phyloP scores from a whole-genome alignment of 2,329 filamentous ascomycete species.

The Curvularia sp. region DNA sequence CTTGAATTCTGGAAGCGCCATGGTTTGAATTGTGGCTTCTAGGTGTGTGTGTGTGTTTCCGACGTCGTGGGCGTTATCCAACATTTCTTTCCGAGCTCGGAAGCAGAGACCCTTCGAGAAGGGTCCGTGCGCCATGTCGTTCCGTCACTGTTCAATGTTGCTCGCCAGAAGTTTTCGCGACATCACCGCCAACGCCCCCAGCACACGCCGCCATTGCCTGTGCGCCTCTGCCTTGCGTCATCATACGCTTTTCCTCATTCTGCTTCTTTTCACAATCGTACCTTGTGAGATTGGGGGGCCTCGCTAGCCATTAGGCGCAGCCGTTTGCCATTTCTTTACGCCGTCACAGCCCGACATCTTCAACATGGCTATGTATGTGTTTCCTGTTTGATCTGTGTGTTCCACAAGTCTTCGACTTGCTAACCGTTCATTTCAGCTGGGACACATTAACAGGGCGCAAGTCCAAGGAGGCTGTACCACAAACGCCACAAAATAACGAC shows the following conservation, averaged over 20 bases:
- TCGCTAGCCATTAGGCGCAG: constrained; percentile 33
- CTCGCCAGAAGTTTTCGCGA: constrained; percentile 45
- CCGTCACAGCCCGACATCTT: constrained; percentile 23
- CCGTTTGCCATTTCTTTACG: constrained; percentile 23
- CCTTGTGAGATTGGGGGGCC: constrained; percentile 18
- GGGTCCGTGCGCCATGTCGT: constrained; percentile 31
- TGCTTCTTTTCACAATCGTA: constrained; percentile 29
- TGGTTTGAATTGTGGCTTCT: constrained; percentile 3
- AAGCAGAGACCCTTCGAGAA: constrained; percentile 33
- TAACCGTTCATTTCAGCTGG: constrained; percentile 46
- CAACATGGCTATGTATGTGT: constrained; percentile 49
- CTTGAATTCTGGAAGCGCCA: constrained; percentile 60
- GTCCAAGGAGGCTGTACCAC: constrained; percentile 55
- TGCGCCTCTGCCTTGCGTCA: constrained; percentile 34
- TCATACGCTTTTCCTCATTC: constrained; percentile 13
- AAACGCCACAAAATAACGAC: constrained; percentile 43
- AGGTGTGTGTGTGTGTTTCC: neutral
- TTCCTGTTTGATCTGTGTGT: neutral
- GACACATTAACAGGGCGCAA: constrained; percentile 69
- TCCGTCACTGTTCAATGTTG: constrained; percentile 30
- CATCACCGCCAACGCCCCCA: constrained; percentile 29
- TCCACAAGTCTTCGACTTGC: neutral
- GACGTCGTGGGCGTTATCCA: constrained; percentile 12
- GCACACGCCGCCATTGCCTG: constrained; percentile 35
- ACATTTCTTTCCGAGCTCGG: constrained; percentile 43